Evolutionary conservation across 192 early-diverging fungal species (phyloP), one percentile per base, ranked within the genome.

Genomic region (Coemansia sp.): DNA sequence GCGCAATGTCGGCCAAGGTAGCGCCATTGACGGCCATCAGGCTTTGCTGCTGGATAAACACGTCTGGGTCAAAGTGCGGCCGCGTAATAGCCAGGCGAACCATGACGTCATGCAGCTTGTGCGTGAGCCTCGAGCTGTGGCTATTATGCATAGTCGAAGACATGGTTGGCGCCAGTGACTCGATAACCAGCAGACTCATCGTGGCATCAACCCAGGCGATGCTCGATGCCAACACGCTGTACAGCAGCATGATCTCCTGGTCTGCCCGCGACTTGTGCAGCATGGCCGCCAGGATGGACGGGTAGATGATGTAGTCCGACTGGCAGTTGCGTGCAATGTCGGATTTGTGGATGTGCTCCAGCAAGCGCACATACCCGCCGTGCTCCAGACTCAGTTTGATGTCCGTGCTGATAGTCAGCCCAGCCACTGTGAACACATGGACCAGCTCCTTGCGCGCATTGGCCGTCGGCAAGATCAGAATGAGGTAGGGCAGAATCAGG

Each of bases 401-500:
- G 7, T 82, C 79, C 0, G 74, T 39, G 31, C 33, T 69, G 41
- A 72, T 59, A 14, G 57, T 43, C 14, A 73, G 31, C 25, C 79
- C 79, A 0, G 79, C 75, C 0, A 43, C 35, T 36, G 74, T 65
- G 26, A 82, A 73, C 64, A 82, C 67, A 21, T 82, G 79, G 3
- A 59, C 67, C 42, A 92, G 68, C 31, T 88, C 87, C 68, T 87
- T 88, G 75, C 90, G 91, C 64, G 84, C 84, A 41, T 87, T 88
- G 56, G 52, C 79, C 0, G 75, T 83, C 34, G 89, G 89, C 38
- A 26, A 65, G 12, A 72, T 80, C 20, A 50, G 39, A 1, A 69
- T 87, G 21, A 35, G 57, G 25, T 89, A 87, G 2, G 91, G 91
- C 70, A 92, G 92, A 78, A 91, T 91, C 84, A 92, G 90, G 53